Percentiles rank a stretch among this genome's conserved stretches.
These are phyloP conservation scores for Bryum argenteum DNA, from an alignment of 225 moss, liverwort and hornwort genomes.

Conservation along the genomic window DNA sequence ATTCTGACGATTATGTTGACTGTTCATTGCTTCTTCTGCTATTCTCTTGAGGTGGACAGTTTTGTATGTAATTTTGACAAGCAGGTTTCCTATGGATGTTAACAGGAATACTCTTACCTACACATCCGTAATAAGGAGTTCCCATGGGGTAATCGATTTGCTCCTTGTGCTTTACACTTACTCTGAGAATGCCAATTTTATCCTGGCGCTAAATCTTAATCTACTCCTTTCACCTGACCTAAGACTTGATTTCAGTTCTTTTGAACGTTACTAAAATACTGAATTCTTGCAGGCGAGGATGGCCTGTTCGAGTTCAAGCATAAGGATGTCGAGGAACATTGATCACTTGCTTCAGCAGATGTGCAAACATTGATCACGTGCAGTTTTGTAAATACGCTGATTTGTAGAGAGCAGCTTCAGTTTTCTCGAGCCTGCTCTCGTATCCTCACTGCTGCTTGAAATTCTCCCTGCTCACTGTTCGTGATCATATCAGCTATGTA, in stretches of 20 bases:
- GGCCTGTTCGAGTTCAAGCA: conserved; percentile 51
- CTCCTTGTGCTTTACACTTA: neutral
- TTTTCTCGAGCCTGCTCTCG: conserved; percentile 15
- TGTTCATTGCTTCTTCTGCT: neutral
- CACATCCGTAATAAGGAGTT: conserved; percentile 59
- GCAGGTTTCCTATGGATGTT: conserved; percentile 16
- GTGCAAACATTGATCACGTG: neutral
- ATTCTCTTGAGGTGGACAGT: neutral
- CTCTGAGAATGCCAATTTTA: conserved; percentile 9
- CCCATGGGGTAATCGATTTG: conserved; percentile 48
- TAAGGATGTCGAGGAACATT: conserved; percentile 32
- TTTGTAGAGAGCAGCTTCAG: conserved; percentile 1
- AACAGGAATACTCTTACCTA: conserved; percentile 55
- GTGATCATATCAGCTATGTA: conserved; percentile 5
- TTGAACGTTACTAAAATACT: neutral
- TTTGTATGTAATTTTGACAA: conserved; percentile 17
- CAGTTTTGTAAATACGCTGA: conserved; percentile 1
- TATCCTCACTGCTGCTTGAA: conserved; percentile 5
- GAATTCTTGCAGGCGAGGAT: conserved; percentile 38
- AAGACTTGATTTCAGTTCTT: neutral
- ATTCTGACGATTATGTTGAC: neutral
- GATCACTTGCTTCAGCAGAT: conserved; percentile 20
- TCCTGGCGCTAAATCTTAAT: neutral
- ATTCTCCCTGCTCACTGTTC: neutral
- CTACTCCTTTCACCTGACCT: neutral